These are phyloP conservation scores for Protea cynaroides DNA, from an alignment of 164 flowering plant genomes.

Conservation along the genomic window DNA sequence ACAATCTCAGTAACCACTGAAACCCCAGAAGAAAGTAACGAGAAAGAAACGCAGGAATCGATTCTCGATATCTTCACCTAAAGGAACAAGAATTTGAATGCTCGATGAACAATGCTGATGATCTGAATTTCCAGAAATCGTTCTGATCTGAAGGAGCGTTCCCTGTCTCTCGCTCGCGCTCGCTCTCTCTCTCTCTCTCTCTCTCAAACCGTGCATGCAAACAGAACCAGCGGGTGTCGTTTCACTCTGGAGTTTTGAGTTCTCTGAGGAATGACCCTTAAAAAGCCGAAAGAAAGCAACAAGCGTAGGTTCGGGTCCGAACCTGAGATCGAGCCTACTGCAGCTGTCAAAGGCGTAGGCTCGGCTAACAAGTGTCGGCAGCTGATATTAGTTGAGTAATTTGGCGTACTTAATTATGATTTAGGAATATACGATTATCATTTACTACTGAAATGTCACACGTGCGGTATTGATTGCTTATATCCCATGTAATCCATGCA, in stretches of 20 bases:
- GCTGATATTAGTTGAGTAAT: not conserved
- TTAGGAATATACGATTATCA: too few species aligned
- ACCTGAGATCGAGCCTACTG: not conserved
- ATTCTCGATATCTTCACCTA: not conserved
- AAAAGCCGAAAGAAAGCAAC: not conserved
- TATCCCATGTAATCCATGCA: too few species aligned
- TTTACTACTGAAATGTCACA: too few species aligned
- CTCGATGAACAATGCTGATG: not conserved
- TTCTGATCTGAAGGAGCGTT: not conserved
- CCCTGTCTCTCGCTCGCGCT: not conserved
- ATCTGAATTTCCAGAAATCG: constrained; percentile 2
- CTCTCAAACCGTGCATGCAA: constrained; percentile 1
- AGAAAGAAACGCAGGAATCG: not conserved
- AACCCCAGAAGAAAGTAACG: not conserved
- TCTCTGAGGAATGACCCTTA: not conserved
- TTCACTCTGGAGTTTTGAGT: too few species aligned
- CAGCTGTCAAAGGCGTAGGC: not conserved
- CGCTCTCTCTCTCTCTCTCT: constrained; percentile 6
- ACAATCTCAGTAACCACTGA: not conserved
- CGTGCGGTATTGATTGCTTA: too few species aligned
- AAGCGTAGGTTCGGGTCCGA: constrained; percentile 1
- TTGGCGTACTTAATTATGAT: too few species aligned
- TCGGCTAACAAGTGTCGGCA: constrained; percentile 25
- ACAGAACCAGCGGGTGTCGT: constrained; percentile 4
- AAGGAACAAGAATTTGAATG: not conserved